A percentile compares a stretch with the other conserved stretches of the same genome.
Evolutionary conservation across 331 rosid genomes (phyloP).

Genomic region (Acacia concinna): DNA sequence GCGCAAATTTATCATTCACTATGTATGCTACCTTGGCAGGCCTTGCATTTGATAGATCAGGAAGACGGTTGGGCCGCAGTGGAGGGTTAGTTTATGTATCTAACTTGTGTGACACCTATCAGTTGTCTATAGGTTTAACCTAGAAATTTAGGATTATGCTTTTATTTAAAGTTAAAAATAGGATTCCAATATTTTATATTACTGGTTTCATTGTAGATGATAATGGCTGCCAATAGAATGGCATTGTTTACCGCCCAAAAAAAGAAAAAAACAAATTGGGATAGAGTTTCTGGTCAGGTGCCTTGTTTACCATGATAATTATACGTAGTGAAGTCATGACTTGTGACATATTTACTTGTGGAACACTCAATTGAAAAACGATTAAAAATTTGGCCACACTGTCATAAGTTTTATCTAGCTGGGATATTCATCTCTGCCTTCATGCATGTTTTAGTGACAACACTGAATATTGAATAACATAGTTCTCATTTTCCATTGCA

Average conservation of each 20-base stretch:
- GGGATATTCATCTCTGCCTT: not conserved
- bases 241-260: too few species aligned
- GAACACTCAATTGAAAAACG: too few species aligned
- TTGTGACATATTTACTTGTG: too few species aligned
- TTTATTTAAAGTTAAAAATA: not conserved
- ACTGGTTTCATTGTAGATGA: not conserved
- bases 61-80: conserved; percentile 75
- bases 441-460: not conserved
- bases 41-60: conserved; percentile 71
- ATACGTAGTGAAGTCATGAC: too few species aligned
- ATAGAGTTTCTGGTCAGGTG: too few species aligned
- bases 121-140: conserved; percentile 14
- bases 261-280: too few species aligned
- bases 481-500: not conserved
- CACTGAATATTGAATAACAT: not conserved
- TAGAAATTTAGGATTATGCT: not conserved
- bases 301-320: too few species aligned
- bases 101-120: not conserved
- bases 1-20: not conserved
- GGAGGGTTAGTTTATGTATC: conserved; percentile 58
- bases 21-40: conserved; percentile 38
- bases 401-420: not conserved
- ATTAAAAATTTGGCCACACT: too few species aligned
- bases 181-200: not conserved
- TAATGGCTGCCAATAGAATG: not conserved